A percentile compares a stretch with the other conserved stretches of the same genome.
Conservation (phyloP, 2,329 filamentous ascomycete genomes). For the Atkinsonella texensis region DNA sequence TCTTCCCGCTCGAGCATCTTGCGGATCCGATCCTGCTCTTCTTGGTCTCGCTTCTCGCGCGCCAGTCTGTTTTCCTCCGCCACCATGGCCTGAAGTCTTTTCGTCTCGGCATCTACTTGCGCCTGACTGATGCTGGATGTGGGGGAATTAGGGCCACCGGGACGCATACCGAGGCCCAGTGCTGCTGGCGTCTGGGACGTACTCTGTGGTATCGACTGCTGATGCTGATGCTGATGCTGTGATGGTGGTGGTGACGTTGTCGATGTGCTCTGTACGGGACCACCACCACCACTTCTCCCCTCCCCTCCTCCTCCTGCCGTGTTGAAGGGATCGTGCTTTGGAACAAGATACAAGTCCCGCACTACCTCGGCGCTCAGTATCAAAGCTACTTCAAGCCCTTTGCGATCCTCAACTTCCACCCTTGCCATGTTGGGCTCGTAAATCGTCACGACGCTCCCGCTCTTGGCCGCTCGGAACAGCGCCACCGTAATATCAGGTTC, state of each 20-base stretch:
- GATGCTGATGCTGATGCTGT: not conserved
- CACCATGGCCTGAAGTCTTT: constrained; percentile 49
- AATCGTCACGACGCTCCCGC: constrained; percentile 59
- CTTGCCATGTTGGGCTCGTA: constrained; percentile 89
- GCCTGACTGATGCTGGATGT: constrained; percentile 9
- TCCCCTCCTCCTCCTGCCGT: constrained; percentile 34
- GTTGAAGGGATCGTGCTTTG: constrained; percentile 69
- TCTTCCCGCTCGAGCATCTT: constrained; percentile 57
- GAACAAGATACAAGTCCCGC: constrained; percentile 51
- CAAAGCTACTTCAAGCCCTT: constrained; percentile 79
- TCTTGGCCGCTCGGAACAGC: constrained; percentile 60
- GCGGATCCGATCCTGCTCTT: constrained; percentile 44
- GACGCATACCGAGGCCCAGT: constrained; percentile 15
- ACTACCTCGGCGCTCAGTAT: constrained; percentile 51
- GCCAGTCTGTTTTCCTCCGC: constrained; percentile 38
- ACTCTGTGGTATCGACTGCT: not conserved
- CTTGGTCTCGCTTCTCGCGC: constrained; percentile 40
- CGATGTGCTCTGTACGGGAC: constrained; percentile 8
- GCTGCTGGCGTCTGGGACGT: constrained; percentile 24
- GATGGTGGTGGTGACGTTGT: too few species aligned
- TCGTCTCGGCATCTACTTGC: constrained; percentile 64
- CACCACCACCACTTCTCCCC: not conserved
- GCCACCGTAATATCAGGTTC: constrained; percentile 95
- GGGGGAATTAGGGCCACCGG: constrained; percentile 8
- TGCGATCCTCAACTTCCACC: constrained; percentile 86